phyloP scores from a whole-genome alignment of 2,329 filamentous ascomycete genomes.

The Aureobasidium vineae region DNA sequence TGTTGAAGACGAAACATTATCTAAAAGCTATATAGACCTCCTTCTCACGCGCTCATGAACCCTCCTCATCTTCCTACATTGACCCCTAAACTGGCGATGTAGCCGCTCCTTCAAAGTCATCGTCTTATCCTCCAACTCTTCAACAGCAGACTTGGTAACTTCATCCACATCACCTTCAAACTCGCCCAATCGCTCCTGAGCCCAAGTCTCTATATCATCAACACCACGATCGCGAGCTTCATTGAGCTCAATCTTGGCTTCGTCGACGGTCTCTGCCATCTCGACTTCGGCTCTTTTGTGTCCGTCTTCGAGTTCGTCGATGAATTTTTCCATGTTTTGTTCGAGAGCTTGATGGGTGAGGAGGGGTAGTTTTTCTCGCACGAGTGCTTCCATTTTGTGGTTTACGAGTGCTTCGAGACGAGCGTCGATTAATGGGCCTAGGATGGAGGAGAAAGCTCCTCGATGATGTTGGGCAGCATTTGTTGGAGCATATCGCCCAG shows the following conservation, averaged over 20 bases:
- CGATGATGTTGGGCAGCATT: conserved; percentile 2
- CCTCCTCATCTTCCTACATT: not conserved
- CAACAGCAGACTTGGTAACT: not conserved
- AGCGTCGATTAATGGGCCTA: conserved; percentile 6
- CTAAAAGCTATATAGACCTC: conserved; percentile 16
- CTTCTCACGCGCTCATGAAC: not conserved
- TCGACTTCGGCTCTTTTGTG: conserved; percentile 4
- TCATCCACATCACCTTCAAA: conserved; percentile 1
- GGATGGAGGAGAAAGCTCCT: not conserved
- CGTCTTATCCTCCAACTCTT: not conserved
- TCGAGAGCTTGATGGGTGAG: not conserved
- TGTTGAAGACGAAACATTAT: not conserved
- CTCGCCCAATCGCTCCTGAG: not conserved
- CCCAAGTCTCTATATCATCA: conserved; percentile 11
- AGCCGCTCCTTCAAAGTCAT: not conserved
- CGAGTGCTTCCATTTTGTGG: not conserved
- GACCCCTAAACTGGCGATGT: not conserved
- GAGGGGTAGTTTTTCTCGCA: not conserved
- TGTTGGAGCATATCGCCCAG: conserved; percentile 4
- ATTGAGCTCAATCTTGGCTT: conserved; percentile 10
- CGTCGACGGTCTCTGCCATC: conserved; percentile 2
- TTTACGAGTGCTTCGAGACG: conserved; percentile 7
- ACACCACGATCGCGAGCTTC: conserved; percentile 4
- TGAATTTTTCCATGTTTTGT: conserved; percentile 7
- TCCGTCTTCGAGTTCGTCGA: not conserved